These are phyloP conservation scores for Aspergillus cavernicola DNA, from an alignment of 495 filamentous ascomycete genomes.

Conservation along the genomic window DNA sequence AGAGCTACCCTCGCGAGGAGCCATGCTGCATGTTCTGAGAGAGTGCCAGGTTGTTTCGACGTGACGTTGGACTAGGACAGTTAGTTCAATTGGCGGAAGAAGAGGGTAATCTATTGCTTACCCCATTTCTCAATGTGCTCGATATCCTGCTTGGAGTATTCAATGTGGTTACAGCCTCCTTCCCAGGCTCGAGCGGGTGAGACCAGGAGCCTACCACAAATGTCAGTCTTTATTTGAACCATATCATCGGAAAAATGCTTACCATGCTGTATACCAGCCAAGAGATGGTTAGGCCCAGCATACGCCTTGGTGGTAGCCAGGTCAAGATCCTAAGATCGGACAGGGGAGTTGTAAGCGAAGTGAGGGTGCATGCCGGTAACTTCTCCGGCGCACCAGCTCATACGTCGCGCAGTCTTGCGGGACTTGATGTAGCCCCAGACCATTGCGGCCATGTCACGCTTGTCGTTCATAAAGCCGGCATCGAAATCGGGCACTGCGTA, in stretches of 20 bases:
- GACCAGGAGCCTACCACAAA: slow-evolving; percentile 43
- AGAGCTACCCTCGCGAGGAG: slow-evolving; percentile 70
- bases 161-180: slow-evolving; percentile 41
- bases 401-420: slow-evolving; percentile 74
- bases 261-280: slow-evolving; percentile 65
- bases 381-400: slow-evolving; percentile 76
- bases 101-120: too few species aligned
- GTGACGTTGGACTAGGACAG: slow-evolving; percentile 52
- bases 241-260: slow-evolving; percentile 3
- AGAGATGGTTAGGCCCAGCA: slow-evolving; percentile 68
- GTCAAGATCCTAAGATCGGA: slow-evolving; percentile 68
- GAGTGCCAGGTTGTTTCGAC: slow-evolving; percentile 79
- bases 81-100: too few species aligned
- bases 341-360: slow-evolving; percentile 65
- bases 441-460: slow-evolving; percentile 79
- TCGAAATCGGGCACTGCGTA: slow-evolving; percentile 78
- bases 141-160: slow-evolving; percentile 67
- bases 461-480: slow-evolving; percentile 82
- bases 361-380: slow-evolving; percentile 60
- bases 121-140: slow-evolving; percentile 73
- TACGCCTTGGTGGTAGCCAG: slow-evolving; percentile 70
- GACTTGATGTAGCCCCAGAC: slow-evolving; percentile 85
- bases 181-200: slow-evolving; percentile 43
- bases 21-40: slow-evolving; percentile 74
- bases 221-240: not conserved